These are phyloP conservation scores for Hanseniaspora pseudoguilliermondii DNA, from an alignment of 805 yeast genomes.

Conservation along the genomic window DNA sequence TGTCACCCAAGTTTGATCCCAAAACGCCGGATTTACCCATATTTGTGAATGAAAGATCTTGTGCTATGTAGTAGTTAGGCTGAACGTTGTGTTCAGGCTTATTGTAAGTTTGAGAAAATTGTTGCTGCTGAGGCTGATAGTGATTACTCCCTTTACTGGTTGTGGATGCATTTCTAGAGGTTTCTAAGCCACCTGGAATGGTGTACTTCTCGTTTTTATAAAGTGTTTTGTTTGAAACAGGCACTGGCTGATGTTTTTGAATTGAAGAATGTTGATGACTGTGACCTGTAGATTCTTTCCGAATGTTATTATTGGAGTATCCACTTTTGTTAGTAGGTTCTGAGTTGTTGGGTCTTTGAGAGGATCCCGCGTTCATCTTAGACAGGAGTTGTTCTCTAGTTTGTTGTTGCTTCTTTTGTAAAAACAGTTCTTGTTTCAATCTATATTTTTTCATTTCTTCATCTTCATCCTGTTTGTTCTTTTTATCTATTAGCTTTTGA, in stretches of 20 bases:
- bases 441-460: slow-evolving; percentile 20
- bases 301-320: background rate
- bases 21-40: background rate
- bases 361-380: background rate
- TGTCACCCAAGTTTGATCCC: background rate
- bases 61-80: slow-evolving; percentile 1
- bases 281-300: background rate
- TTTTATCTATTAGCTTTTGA: slow-evolving; percentile 16
- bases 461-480: slow-evolving; percentile 15
- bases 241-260: background rate
- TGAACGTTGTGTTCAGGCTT: background rate
- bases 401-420: slow-evolving; percentile 14
- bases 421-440: slow-evolving; percentile 18
- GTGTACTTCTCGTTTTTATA: background rate
- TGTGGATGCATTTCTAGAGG: slow-evolving; percentile 5
- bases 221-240: background rate
- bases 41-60: slow-evolving; percentile 5
- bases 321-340: background rate
- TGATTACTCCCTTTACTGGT: background rate
- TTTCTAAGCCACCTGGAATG: slow-evolving; percentile 6
- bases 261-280: background rate
- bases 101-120: slow-evolving; percentile 8
- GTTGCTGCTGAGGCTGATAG: slow-evolving; percentile 16
- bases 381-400: slow-evolving; percentile 12
- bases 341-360: background rate